These are phyloP conservation scores for Wickerhamomyces subpelliculosus DNA, from an alignment of 805 yeast species.

Conservation along the genomic window DNA sequence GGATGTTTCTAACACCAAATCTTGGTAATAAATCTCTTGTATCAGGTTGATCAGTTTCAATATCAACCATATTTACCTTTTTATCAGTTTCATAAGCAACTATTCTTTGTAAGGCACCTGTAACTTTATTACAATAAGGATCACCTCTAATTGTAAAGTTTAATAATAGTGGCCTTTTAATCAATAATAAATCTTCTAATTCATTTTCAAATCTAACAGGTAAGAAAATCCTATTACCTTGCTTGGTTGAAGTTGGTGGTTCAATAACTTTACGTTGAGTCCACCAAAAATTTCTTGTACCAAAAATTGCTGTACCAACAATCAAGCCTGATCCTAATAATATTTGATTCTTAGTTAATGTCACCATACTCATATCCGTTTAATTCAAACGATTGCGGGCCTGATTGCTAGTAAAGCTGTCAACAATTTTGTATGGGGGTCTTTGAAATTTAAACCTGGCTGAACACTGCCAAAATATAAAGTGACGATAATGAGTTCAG, in stretches of 20 bases:
- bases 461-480: no score
- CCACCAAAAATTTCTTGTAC: conserved; percentile 24
- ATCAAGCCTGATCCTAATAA: conserved; percentile 20
- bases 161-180: conserved; percentile 54
- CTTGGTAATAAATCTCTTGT: conserved; percentile 51
- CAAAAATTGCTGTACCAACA: conserved; percentile 12
- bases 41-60: conserved; percentile 62
- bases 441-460: no score
- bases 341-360: conserved; percentile 15
- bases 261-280: conserved; percentile 28
- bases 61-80: conserved; percentile 57
- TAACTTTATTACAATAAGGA: conserved; percentile 50
- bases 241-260: conserved; percentile 28
- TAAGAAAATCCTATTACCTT: conserved; percentile 38
- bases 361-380: conserved; percentile 13
- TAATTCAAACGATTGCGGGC: no score
- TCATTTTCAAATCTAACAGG: conserved; percentile 54
- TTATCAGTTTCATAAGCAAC: conserved; percentile 42
- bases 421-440: no score
- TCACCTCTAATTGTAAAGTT: conserved; percentile 70
- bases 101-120: conserved; percentile 51
- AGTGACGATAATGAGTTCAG: no score
- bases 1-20: conserved; percentile 51
- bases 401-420: no score
- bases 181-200: conserved; percentile 43